These are phyloP conservation scores for Mycena leptocephala DNA, from an alignment of 768 basidiomycete species.

Conservation along the genomic window DNA sequence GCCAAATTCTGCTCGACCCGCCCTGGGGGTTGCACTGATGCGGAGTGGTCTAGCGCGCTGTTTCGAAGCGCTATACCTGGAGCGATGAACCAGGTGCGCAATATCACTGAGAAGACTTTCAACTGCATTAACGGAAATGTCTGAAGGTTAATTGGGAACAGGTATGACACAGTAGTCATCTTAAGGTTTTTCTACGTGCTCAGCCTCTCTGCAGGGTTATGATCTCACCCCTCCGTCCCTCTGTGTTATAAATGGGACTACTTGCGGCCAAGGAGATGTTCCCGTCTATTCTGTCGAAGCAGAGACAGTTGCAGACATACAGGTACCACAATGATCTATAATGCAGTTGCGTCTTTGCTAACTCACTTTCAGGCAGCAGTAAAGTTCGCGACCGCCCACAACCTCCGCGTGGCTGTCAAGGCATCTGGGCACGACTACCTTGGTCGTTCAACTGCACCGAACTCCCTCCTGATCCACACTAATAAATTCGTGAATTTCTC, in stretches of 20 bases:
- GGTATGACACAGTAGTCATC: too few relatives aligned
- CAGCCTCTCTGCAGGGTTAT: constrained; percentile 44
- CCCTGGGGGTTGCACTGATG: too few relatives aligned
- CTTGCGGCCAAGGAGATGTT: constrained; percentile 50
- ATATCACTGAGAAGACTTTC: too few relatives aligned
- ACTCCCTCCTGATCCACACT: constrained; percentile 50
- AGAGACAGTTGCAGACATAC: constrained; percentile 46
- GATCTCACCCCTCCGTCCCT: constrained; percentile 42
- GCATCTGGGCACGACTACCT: constrained; percentile 52
- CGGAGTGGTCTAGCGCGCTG: too few relatives aligned
- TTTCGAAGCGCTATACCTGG: too few relatives aligned
- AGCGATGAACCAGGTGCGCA: too few relatives aligned
- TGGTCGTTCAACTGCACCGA: constrained; percentile 52
- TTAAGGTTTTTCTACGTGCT: too few relatives aligned
- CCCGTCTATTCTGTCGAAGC: constrained; percentile 48
- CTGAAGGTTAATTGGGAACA: not conserved
- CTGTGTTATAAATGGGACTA: constrained; percentile 39
- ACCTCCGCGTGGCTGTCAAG: constrained; percentile 51
- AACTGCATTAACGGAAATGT: too few relatives aligned
- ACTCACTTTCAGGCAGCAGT: constrained; percentile 51
- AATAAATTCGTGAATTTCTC: constrained; percentile 44
- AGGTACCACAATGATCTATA: constrained; percentile 38
- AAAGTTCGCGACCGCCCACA: constrained; percentile 44
- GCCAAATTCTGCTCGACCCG: too few relatives aligned
- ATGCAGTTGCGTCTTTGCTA: too few relatives aligned